Evolutionary conservation across 2,329 filamentous ascomycete species (phyloP), one percentile per base, ranked within the genome.

Genomic region (Eutypa lata): DNA sequence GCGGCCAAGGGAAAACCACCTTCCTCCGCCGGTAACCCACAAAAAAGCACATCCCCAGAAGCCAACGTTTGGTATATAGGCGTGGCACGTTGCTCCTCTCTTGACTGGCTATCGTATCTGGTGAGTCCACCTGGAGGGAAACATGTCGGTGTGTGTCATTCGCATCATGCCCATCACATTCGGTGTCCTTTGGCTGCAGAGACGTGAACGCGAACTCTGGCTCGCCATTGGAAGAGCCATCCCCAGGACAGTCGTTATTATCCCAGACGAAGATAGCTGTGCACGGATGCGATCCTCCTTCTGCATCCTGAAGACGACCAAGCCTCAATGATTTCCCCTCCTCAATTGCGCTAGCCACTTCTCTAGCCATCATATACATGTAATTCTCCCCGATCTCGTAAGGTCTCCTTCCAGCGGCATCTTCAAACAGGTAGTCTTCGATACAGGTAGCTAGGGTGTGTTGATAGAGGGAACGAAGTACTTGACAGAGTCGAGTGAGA

Each of bases 1-100:
- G 26, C 10, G 52, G 49, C 49, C 52, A 54, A 14, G 52, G 49
- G 33, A 54, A 53, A 44, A 52, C 13, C 13, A 54, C 52, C 2
- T 54, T n/a, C 19, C 37, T n/a, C 13, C 46, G 38, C 33, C n/a
- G 19, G 21, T 19, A 28, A 18, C 47, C 38, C n/a, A 44, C 31
- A 26, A 53, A 57, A 37, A 52, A 53, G 22, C 43, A 50, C 14
- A 55, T 31, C 3, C 53, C 51, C 37, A 14, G 47, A 26, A 49
- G 10, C 47, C 51, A 55, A 22, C 44, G 49, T 46, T 50, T 53
- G 19, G 19, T 43, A 33, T 55, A 37, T 33, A 55, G 35, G 42
- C 22, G 43, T 24, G 47, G 48, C 33, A 14, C 8, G 40, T 40
- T n/a, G 21, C n/a, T 16, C 10, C 3, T 10, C 19, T 11, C 19